Evolutionary conservation across 768 basidiomycete genomes (phyloP), one percentile per base, ranked within the genome.

Genomic region (Rickenella mellea): DNA sequence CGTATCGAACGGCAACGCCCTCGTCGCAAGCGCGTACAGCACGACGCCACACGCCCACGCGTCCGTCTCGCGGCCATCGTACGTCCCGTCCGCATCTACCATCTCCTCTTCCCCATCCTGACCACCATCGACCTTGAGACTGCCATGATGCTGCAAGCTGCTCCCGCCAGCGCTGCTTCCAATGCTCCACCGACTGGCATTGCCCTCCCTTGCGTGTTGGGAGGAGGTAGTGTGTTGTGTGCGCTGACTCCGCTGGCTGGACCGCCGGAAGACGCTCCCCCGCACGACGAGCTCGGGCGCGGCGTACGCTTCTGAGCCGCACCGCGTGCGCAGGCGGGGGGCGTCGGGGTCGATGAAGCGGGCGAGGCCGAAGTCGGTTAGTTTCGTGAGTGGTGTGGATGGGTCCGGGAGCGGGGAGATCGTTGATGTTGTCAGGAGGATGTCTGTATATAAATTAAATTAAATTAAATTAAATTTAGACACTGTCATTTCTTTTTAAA

Each of bases 11-110:
- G 88, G 90, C 41, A 92, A 57, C 27, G 69, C 61, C 28, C 88
- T 69, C 28, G 71, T 78, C 6, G 80, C 71, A 39, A 92, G 67
- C 27, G 83, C 85, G 58, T 77, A 94, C 10, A 92, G 61, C 38
- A 90, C 86, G n/a, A 91, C 82, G 1, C 89, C 89, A 51, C 82
- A 79, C 8, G 88, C 87, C 90, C 90, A 93, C 10, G 82, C 78
- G 57, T 93, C 90, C 40, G 87, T 91, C 56, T 80, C 71, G 11
- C 86, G 69, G 2, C 85, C 87, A 59, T 94, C 88, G 60, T 93
- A 93, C 25, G 70, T 65, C 37, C 67, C 65, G n/a, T n/a, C n/a
- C n/a, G n/a, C n/a, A n/a, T n/a, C n/a, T n/a, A n/a, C n/a, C n/a
- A n/a, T n/a, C n/a, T n/a, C n/a, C 24, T 66, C 70, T 24, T 41